A percentile compares a stretch with the other conserved stretches of the same genome.
These are phyloP conservation scores for Priceomyces melissophilus DNA, from an alignment of 805 yeast species.

Conservation along the genomic window DNA sequence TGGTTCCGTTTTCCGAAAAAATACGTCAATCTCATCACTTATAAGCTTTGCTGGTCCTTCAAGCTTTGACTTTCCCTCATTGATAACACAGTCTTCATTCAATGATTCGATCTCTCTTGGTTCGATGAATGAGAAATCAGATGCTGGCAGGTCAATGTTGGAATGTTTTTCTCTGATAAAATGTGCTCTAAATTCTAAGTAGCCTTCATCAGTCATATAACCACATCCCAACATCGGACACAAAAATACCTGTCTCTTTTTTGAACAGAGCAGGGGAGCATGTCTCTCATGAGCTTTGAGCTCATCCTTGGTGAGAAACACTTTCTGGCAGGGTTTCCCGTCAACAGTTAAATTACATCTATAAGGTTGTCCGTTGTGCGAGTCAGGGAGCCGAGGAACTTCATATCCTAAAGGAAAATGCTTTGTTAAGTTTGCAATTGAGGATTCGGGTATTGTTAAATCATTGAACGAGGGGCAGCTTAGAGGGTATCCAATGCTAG, in stretches of 20 bases:
- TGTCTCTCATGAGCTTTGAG: conserved; percentile 15
- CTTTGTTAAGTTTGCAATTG: conserved; percentile 6
- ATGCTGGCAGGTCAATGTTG: conserved; percentile 6
- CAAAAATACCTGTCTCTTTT: conserved; percentile 26
- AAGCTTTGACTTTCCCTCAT: no score
- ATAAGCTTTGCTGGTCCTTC: no score
- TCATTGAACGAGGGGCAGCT: not conserved
- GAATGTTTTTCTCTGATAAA: conserved; percentile 19
- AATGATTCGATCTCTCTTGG: not conserved
- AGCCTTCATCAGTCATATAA: conserved; percentile 32
- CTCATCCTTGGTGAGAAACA: conserved; percentile 15
- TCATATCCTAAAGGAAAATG: conserved; percentile 21
- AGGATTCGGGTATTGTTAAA: conserved; percentile 1
- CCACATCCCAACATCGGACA: conserved; percentile 43
- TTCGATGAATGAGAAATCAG: not conserved
- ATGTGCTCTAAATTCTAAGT: conserved; percentile 27
- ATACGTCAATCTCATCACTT: no score
- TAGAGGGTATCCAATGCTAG: conserved; percentile 25
- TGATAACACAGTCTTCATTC: no score
- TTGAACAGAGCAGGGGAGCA: conserved; percentile 21
- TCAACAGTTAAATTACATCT: conserved; percentile 10
- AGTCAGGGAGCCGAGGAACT: conserved; percentile 20
- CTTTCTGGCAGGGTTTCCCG: conserved; percentile 12
- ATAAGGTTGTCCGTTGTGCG: conserved; percentile 16
- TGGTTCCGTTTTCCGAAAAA: not conserved